Conservation (phyloP, 345 rosid species). For the Psidium guajava region DNA sequence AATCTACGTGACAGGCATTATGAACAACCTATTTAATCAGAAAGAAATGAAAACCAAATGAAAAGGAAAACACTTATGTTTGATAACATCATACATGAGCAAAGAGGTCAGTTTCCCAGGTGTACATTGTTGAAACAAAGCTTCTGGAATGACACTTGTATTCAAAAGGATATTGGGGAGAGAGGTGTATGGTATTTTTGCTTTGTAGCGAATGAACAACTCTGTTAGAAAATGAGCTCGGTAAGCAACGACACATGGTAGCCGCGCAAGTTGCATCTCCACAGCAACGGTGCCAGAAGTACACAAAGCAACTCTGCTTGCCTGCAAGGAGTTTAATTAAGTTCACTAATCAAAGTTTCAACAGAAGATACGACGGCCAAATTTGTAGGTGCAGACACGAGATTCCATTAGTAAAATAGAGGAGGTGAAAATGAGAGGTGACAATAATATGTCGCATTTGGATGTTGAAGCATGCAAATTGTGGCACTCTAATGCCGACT, state of each 20-base stretch:
- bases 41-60: background rate
- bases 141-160: constrained; percentile 73
- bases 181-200: constrained; percentile 78
- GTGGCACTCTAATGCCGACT: background rate
- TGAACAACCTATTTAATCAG: background rate
- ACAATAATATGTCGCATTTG: background rate
- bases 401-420: background rate
- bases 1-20: background rate
- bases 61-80: background rate
- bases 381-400: background rate
- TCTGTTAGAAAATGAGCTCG: constrained; percentile 78
- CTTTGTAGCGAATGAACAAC: constrained; percentile 57
- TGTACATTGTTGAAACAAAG: constrained; percentile 67
- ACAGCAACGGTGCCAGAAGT: constrained; percentile 98
- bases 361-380: background rate
- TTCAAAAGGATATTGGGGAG: constrained; percentile 79
- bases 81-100: constrained; percentile 37
- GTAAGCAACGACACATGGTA: constrained; percentile 81
- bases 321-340: constrained; percentile 34
- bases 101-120: constrained; percentile 40
- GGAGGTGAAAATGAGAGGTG: background rate
- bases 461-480: background rate
- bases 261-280: constrained; percentile 70
- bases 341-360: background rate
- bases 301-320: constrained; percentile 72